These are phyloP conservation scores for Silene uniflora DNA, from an alignment of 148 eudicot genomes.

Conservation along the genomic window DNA sequence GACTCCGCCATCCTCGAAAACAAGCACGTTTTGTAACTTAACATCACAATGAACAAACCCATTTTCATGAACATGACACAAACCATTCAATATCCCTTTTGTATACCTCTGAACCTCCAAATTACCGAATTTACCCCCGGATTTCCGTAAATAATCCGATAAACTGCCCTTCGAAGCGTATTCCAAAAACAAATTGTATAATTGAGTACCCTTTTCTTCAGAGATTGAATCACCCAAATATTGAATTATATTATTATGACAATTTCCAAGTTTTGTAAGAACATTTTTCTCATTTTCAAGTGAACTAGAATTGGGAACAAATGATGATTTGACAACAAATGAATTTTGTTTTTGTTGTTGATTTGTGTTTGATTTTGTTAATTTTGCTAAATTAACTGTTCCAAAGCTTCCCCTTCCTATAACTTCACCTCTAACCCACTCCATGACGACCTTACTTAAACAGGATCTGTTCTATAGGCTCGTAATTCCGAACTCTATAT, in stretches of 20 bases:
- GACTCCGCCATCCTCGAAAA: slow-evolving; percentile 31
- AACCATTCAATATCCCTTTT: slow-evolving; percentile 46
- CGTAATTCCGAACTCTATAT: not conserved
- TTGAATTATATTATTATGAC: slow-evolving; percentile 39
- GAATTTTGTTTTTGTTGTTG: slow-evolving; percentile 10
- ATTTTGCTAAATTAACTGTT: slow-evolving; percentile 46
- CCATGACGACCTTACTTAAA: slow-evolving; percentile 34
- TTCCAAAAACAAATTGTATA: slow-evolving; percentile 66
- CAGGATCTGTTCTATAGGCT: too few relatives aligned
- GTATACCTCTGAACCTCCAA: slow-evolving; percentile 40
- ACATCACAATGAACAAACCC: slow-evolving; percentile 83
- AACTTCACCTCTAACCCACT: slow-evolving; percentile 67
- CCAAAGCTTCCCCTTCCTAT: slow-evolving; percentile 86
- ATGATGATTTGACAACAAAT: slow-evolving; percentile 68
- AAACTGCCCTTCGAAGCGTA: slow-evolving; percentile 58
- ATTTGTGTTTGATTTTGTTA: slow-evolving; percentile 28
- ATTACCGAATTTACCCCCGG: slow-evolving; percentile 27
- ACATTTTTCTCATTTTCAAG: slow-evolving; percentile 52
- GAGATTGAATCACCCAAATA: slow-evolving; percentile 48
- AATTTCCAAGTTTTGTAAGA: slow-evolving; percentile 32
- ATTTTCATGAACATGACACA: slow-evolving; percentile 41
- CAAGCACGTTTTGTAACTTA: slow-evolving; percentile 61
- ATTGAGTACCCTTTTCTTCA: slow-evolving; percentile 39
- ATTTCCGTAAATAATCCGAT: slow-evolving; percentile 35
- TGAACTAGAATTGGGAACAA: slow-evolving; percentile 31